phyloP scores from a whole-genome alignment of 805 yeast species.

The Candida insectalens region DNA sequence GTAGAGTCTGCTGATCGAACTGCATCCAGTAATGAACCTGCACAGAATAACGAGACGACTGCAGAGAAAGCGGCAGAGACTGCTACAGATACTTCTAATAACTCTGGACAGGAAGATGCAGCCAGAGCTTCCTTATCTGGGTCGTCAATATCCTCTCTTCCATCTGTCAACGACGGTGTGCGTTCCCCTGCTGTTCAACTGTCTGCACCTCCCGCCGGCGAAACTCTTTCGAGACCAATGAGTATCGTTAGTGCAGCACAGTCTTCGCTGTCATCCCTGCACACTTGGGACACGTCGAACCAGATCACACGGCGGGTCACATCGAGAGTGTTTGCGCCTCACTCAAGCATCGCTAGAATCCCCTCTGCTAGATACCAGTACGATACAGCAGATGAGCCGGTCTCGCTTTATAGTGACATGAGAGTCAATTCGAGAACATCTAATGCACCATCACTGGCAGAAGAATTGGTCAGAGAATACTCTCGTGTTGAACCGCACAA shows the following conservation, averaged over 20 bases:
- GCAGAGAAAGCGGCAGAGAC: not conserved
- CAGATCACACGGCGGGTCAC: not conserved
- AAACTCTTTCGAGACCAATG: not conserved
- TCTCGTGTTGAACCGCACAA: constrained; percentile 26
- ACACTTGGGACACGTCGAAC: too few relatives aligned
- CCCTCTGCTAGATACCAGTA: constrained; percentile 22
- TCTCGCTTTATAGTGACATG: constrained; percentile 1
- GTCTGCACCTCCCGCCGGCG: not conserved
- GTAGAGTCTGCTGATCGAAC: too few relatives aligned
- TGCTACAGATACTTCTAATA: not conserved
- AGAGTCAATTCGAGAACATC: not conserved
- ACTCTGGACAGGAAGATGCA: not conserved
- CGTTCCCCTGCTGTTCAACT: not conserved
- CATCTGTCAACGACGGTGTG: constrained; percentile 1
- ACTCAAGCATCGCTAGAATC: constrained; percentile 18
- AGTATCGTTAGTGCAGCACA: not conserved
- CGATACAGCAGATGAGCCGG: constrained; percentile 1
- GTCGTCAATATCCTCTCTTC: not conserved
- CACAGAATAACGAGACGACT: not conserved
- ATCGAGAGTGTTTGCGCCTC: not conserved
- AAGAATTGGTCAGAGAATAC: constrained; percentile 25
- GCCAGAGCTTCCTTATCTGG: not conserved
- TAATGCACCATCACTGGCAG: constrained; percentile 13
- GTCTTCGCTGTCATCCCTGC: not conserved
- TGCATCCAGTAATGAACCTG: not conserved